A percentile compares a stretch with the other conserved stretches of the same genome.
Conservation (phyloP, 2,329 filamentous ascomycete species). For the Cytospora piceicola region DNA sequence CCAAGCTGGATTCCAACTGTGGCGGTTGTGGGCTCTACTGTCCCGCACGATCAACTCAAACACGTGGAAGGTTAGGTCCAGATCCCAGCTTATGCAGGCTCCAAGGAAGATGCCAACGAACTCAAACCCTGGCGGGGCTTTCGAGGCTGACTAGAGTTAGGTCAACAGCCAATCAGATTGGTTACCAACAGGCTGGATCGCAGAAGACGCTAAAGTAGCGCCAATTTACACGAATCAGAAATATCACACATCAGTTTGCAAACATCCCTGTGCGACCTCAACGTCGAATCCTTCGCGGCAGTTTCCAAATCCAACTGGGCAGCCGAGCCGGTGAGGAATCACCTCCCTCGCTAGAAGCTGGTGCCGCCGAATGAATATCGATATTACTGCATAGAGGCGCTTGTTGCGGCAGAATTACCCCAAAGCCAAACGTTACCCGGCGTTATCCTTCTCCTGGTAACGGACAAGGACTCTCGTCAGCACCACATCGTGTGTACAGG, state of each 20-base stretch:
- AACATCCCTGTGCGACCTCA: slow-evolving; percentile 18
- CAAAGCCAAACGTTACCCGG: neutral
- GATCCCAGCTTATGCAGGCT: slow-evolving; percentile 12
- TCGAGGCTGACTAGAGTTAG: slow-evolving; percentile 9
- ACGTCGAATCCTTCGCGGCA: slow-evolving; percentile 15
- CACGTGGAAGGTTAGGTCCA: slow-evolving; percentile 15
- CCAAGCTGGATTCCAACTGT: neutral
- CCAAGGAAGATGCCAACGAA: slow-evolving; percentile 9
- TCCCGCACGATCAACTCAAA: slow-evolving; percentile 15
- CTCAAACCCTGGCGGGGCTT: slow-evolving; percentile 11
- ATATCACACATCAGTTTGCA: slow-evolving; percentile 15
- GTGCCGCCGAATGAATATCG: slow-evolving; percentile 6
- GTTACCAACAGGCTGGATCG: slow-evolving; percentile 26
- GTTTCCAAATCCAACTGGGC: slow-evolving; percentile 6
- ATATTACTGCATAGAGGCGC: slow-evolving; percentile 1
- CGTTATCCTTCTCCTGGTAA: neutral
- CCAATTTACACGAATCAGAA: slow-evolving; percentile 17
- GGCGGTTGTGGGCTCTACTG: neutral
- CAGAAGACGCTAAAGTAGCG: slow-evolving; percentile 27
- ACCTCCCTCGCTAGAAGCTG: neutral
- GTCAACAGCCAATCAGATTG: slow-evolving; percentile 9
- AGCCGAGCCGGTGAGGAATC: slow-evolving; percentile 14
- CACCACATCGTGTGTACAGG: neutral
- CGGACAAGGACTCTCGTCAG: neutral
- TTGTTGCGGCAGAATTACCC: slow-evolving; percentile 1